Evolutionary conservation across 345 rosid genomes (phyloP), one percentile per base, ranked within the genome.

Genomic region (Litchi chinensis): DNA sequence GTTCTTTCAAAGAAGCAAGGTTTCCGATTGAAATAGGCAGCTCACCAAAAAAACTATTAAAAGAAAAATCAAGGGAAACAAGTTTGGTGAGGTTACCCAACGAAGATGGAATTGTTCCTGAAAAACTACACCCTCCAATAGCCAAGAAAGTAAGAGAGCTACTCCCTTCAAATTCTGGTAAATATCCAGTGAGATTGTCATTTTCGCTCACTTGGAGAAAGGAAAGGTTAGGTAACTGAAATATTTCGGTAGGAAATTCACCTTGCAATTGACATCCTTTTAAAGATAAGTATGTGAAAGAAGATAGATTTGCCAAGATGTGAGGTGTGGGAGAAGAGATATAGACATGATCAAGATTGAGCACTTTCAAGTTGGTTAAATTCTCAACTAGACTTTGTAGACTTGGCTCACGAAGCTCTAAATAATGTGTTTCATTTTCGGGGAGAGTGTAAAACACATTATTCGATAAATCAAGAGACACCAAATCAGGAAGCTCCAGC

Each of bases 321-420:
- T 32, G 37, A 32, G 37, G 37, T 32, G 2, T 1, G 37, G 4
- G 37, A 32, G 37, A 32, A 32, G 41, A 70, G 1, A 39, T 62
- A 28, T 52, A 6, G 26, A 70, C 73, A 0, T 21, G 3, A 13
- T 1, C 5, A 64, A 82, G 76, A 71, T 52, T 12, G 19, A 78
- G 73, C 32, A 39, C 15, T 75, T 75, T 69, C 26, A 82, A 12
- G 68, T 74, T 70, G 19, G 63, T 63, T 26, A 82, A 65, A 48
- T 76, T 54, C 15, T 43, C 60, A 68, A 44, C 5, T 10, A 78
- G 50, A 44, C 66, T 56, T 3, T 21, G 54, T 0, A 82, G 8
- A 22, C 10, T 46, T 2, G 80, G 64, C 57, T 43, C 56, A 10
- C 4, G 41, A 3, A 82, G 73, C 63, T 78, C 43, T 18, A 82